Evolutionary conservation across 192 early-diverging fungal genomes (phyloP), one percentile per base, ranked within the genome.

Genomic region (Rhizophagus clarus): DNA sequence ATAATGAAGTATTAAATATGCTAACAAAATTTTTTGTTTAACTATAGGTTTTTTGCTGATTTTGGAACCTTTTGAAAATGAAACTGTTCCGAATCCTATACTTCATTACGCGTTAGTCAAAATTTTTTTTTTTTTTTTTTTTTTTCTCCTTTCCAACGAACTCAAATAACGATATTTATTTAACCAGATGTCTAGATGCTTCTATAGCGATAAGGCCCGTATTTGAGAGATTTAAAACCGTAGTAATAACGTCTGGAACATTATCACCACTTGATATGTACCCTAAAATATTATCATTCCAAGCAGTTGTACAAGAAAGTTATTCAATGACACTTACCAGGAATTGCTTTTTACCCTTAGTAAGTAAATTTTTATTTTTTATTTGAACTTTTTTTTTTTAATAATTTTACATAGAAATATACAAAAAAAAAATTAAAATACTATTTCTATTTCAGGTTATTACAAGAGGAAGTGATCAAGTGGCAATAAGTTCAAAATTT

Each of bases 231-330:
- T 99, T 99, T 86, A 92, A 92, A 73, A 93, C 95, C 3, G 98
- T 99, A 12, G 93, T 98, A 70, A 98, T 99, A 82, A 99, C 98
- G 1, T 99, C 97, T 3, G 98, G 98, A 72, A 99, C 98, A n/a
- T 86, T 99, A 66, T 99, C 98, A 17, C 98, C 98, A 2, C 88
- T 99, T 88, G 96, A 98, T 61, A 95, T 99, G 88, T 99, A 99
- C 77, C 97, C 98, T 29, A 95, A 94, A 74, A 93, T 99, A 70
- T 85, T 99, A 4, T 91, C 94, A 70, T 99, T 99, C 85, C 83
- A 86, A 47, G 95, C 98, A 0, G 90, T 90, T 2, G 93, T 99
- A 1, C 89, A 94, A 83, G 93, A 96, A 81, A 96, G 95, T 86
- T 98, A 97, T 82, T 94, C 96, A 32, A 99, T 99, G 98, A 94